Conservation (phyloP, 176 grass and related monocot genomes). For the Typha latifolia region DNA sequence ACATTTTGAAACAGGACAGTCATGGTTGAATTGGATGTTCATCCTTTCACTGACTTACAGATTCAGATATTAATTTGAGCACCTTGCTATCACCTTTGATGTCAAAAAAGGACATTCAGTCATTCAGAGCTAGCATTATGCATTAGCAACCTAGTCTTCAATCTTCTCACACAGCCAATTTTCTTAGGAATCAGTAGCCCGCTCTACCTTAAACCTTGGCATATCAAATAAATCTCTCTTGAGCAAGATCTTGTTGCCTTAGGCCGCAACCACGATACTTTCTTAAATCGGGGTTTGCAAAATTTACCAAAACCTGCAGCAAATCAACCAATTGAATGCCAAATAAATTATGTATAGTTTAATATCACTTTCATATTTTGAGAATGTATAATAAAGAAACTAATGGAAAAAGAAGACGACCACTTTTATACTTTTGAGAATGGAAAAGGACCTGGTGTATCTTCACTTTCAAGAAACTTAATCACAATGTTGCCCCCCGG, state of each 20-base stretch:
- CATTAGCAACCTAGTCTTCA: neutral
- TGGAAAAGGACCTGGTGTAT: constrained; percentile 28
- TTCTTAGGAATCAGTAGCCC: constrained; percentile 10
- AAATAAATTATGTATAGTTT: neutral
- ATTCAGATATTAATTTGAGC: no score
- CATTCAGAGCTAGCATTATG: neutral
- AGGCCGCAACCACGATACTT: constrained; percentile 66
- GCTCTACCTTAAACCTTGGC: constrained; percentile 53
- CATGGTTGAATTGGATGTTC: no score
- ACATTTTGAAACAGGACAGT: no score
- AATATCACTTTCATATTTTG: neutral
- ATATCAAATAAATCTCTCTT: constrained; percentile 88
- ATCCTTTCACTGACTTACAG: no score
- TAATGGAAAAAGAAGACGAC: neutral
- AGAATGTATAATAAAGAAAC: constrained; percentile 7
- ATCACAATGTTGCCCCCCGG: constrained; percentile 63
- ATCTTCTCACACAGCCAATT: neutral
- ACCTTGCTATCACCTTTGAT: no score
- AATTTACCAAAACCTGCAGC: constrained; percentile 70
- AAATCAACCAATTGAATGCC: neutral
- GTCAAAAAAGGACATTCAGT: neutral
- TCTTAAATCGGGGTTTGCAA: constrained; percentile 68
- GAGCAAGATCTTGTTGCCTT: constrained; percentile 80
- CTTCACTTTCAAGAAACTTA: constrained; percentile 69
- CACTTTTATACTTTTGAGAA: neutral